These are phyloP conservation scores for Gracilariopsis chorda DNA, from an alignment of 23 red algal species.

Conservation along the genomic window DNA sequence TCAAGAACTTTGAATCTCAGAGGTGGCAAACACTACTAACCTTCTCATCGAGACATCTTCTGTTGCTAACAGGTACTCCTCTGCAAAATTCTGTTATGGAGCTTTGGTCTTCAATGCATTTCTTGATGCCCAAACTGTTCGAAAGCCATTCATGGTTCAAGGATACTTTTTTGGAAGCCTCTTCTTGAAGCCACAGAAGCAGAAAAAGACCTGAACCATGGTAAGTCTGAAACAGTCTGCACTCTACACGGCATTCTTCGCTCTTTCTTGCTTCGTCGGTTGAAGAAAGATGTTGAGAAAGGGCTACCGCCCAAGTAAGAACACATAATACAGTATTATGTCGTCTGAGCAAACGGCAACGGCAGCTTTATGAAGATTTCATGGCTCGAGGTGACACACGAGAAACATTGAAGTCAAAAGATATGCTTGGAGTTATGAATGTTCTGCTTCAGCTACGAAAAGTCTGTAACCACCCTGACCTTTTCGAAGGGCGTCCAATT, in stretches of 20 bases:
- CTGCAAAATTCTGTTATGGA: slow-evolving; percentile 97
- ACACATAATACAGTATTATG: slow-evolving; percentile 73
- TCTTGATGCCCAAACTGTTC: slow-evolving; percentile 96
- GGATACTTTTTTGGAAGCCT: slow-evolving; percentile 90
- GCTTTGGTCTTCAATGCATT: slow-evolving; percentile 95
- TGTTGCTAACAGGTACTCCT: slow-evolving; percentile 95
- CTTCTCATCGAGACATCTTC: slow-evolving; percentile 70
- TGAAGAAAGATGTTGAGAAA: slow-evolving; percentile 94
- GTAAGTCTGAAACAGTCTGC: slow-evolving; percentile 42
- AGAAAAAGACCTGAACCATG: not conserved
- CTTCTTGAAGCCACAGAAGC: slow-evolving; percentile 22
- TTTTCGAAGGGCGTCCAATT: slow-evolving; percentile 91
- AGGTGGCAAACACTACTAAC: slow-evolving; percentile 88
- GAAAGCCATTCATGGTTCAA: slow-evolving; percentile 85
- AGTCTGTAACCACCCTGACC: slow-evolving; percentile 97
- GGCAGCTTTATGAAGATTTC: slow-evolving; percentile 95
- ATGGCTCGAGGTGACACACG: slow-evolving; percentile 66
- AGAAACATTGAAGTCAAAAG: slow-evolving; percentile 68
- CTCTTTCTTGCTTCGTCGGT: slow-evolving; percentile 88
- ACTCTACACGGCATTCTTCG: slow-evolving; percentile 85
- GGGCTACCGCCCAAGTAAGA: slow-evolving; percentile 86
- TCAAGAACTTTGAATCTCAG: slow-evolving; percentile 96
- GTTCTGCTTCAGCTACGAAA: slow-evolving; percentile 98
- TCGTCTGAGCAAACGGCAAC: slow-evolving; percentile 82
- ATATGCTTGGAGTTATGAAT: slow-evolving; percentile 90